Percentiles rank a stretch among this genome's conserved stretches.
phyloP scores from a whole-genome alignment of 2,329 filamentous ascomycete species.

The Neonectria coccinea region DNA sequence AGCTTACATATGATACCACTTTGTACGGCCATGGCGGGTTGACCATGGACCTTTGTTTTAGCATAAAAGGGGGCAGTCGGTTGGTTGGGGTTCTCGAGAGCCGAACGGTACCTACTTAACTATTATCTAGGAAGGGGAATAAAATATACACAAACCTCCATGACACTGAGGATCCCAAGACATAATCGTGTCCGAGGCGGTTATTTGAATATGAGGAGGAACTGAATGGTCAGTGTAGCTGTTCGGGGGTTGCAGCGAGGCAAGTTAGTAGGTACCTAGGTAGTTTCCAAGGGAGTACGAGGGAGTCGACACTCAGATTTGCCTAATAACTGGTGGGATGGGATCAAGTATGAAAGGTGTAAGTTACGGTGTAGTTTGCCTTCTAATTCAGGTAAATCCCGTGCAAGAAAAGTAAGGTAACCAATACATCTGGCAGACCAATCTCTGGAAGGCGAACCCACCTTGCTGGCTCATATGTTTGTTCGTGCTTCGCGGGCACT shows the following conservation, averaged over 20 bases:
- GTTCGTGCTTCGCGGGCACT: too few relatives aligned
- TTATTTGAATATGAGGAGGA: not conserved
- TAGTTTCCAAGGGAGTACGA: not conserved
- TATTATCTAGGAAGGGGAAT: not conserved
- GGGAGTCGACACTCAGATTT: not conserved
- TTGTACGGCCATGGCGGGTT: constrained; percentile 39
- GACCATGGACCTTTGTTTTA: constrained; percentile 35
- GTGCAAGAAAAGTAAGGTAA: too few relatives aligned
- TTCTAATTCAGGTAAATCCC: too few relatives aligned
- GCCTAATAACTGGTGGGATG: not conserved
- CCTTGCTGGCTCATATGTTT: not conserved
- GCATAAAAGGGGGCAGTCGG: constrained; percentile 15
- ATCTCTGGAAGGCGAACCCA: not conserved
- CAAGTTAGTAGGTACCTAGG: not conserved
- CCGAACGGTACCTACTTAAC: constrained; percentile 1
- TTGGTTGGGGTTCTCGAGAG: constrained; percentile 16
- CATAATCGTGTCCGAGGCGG: too few relatives aligned
- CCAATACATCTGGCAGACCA: too few relatives aligned
- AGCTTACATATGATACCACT: constrained; percentile 48
- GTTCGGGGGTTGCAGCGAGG: not conserved
- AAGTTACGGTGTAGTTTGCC: too few relatives aligned
- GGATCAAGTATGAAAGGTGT: not conserved
- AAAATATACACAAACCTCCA: not conserved
- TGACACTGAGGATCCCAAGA: not conserved
- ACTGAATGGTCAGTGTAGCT: not conserved